These are phyloP conservation scores for Colletotrichum sublineola DNA, from an alignment of 2,329 filamentous ascomycete species.

Conservation along the genomic window DNA sequence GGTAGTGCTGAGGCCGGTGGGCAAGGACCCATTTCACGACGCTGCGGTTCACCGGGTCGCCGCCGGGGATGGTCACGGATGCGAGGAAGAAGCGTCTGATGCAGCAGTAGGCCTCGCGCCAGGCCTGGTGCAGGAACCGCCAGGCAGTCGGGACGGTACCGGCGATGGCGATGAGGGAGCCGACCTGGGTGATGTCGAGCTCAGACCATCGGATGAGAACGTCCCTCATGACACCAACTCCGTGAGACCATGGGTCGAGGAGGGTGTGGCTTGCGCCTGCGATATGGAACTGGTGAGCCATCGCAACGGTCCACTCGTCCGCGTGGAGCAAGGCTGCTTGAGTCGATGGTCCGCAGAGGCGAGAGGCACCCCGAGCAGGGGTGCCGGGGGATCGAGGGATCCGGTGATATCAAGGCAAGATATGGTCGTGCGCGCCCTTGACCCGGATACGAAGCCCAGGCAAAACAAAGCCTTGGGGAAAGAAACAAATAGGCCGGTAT, in stretches of 20 bases:
- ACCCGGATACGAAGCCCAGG: not conserved
- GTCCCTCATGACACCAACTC: constrained; percentile 53
- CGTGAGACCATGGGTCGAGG: constrained; percentile 50
- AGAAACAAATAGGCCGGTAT: not conserved
- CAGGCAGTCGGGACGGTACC: constrained; percentile 57
- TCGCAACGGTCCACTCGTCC: not conserved
- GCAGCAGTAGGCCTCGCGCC: constrained; percentile 56
- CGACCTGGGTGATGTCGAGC: constrained; percentile 60
- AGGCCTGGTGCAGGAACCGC: constrained; percentile 53
- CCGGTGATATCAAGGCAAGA: not conserved
- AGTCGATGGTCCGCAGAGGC: not conserved
- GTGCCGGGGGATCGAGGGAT: constrained; percentile 15
- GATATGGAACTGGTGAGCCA: constrained; percentile 41
- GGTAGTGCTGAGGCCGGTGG: constrained; percentile 55
- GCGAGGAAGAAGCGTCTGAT: constrained; percentile 59
- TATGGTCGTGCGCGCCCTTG: not conserved
- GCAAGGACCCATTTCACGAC: constrained; percentile 61
- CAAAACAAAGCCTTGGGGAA: not conserved
- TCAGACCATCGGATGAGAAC: constrained; percentile 58
- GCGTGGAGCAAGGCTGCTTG: not conserved
- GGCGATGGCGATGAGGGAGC: constrained; percentile 59
- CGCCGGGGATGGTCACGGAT: constrained; percentile 57
- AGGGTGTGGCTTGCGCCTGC: constrained; percentile 40
- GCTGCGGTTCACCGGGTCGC: constrained; percentile 60
- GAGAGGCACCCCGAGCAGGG: constrained; percentile 14